phyloP scores from a whole-genome alignment of 1,284 basidiomycete species.

The Coriolopsis trogii region DNA sequence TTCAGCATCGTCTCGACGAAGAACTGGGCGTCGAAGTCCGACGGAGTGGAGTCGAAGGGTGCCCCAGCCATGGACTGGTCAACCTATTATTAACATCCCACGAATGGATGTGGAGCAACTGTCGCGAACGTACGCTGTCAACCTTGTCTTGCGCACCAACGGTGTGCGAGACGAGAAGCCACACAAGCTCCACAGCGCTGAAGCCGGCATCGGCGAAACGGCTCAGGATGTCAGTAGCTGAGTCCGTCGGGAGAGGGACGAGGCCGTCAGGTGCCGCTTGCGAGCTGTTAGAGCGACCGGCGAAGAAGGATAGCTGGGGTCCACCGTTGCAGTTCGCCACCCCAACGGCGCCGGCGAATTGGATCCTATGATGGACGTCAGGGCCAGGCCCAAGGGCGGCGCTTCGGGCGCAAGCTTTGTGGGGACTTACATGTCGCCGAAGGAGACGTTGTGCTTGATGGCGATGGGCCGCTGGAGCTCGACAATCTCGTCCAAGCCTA shows the following conservation, averaged over 20 bases:
- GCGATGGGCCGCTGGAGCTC: constrained; percentile 30
- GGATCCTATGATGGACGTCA: constrained; percentile 25
- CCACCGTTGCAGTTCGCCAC: constrained; percentile 36
- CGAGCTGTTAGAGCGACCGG: constrained; percentile 29
- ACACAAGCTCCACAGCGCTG: constrained; percentile 32
- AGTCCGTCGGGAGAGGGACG: constrained; percentile 32
- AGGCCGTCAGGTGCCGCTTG: constrained; percentile 30
- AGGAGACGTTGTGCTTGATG: constrained; percentile 32
- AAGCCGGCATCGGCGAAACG: constrained; percentile 34
- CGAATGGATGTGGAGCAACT: too few relatives aligned
- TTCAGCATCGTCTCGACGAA: constrained; percentile 42
- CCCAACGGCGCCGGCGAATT: constrained; percentile 36
- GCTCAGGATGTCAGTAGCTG: constrained; percentile 31
- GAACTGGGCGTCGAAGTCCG: constrained; percentile 43
- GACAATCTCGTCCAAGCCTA: constrained; percentile 35
- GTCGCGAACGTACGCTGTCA: constrained; percentile 21
- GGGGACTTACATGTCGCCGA: constrained; percentile 34
- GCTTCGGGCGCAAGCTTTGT: not conserved
- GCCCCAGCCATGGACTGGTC: constrained; percentile 19
- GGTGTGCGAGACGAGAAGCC: constrained; percentile 34
- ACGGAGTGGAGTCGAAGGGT: constrained; percentile 37
- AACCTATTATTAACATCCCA: not conserved
- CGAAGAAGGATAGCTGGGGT: constrained; percentile 31
- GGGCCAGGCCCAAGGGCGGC: not conserved
- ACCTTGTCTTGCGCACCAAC: constrained; percentile 32